A percentile compares a stretch with the other conserved stretches of the same genome.
phyloP scores from a whole-genome alignment of 306 rosid species.

The Cucurbita pepo region DNA sequence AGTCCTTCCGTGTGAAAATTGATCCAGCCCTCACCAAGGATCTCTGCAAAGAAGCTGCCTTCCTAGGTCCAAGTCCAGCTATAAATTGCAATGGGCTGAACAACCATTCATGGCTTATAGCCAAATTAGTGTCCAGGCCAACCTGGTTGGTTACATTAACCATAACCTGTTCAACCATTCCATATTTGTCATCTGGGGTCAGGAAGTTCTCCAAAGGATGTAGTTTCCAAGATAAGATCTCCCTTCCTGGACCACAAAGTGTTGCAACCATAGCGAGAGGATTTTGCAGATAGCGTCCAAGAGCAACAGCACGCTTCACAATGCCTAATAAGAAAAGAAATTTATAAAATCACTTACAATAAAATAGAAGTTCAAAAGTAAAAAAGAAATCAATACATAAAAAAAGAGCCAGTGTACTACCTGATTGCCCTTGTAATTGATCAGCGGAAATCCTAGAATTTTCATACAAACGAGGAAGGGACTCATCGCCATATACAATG shows the following conservation, averaged over 20 bases:
- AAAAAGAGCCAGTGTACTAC: slow-evolving; percentile 16
- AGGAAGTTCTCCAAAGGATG: slow-evolving; percentile 61
- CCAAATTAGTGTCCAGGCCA: slow-evolving; percentile 84
- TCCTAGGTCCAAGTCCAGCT: slow-evolving; percentile 98
- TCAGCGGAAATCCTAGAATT: slow-evolving; percentile 89
- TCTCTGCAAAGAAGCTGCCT: slow-evolving; percentile 86
- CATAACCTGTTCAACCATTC: slow-evolving; percentile 86
- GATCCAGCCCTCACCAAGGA: slow-evolving; percentile 84
- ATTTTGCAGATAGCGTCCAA: slow-evolving; percentile 95
- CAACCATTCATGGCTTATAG: slow-evolving; percentile 85
- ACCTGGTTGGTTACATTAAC: slow-evolving; percentile 90
- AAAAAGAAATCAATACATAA: neutral
- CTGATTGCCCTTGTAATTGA: slow-evolving; percentile 79
- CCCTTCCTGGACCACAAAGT: slow-evolving; percentile 85
- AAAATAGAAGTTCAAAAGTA: neutral
- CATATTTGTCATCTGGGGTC: slow-evolving; percentile 73
- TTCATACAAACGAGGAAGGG: slow-evolving; percentile 82
- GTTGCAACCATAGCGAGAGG: slow-evolving; percentile 94
- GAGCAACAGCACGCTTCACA: slow-evolving; percentile 90
- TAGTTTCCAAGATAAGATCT: slow-evolving; percentile 87
- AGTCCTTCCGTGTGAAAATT: slow-evolving; percentile 81
- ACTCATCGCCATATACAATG: slow-evolving; percentile 94
- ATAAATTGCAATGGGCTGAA: slow-evolving; percentile 79
- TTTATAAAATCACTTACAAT: slow-evolving; percentile 1
- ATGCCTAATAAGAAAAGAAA: slow-evolving; percentile 46